Conservation (phyloP, 371 early-diverging fungal genomes). For the Mucor ambiguus region DNA sequence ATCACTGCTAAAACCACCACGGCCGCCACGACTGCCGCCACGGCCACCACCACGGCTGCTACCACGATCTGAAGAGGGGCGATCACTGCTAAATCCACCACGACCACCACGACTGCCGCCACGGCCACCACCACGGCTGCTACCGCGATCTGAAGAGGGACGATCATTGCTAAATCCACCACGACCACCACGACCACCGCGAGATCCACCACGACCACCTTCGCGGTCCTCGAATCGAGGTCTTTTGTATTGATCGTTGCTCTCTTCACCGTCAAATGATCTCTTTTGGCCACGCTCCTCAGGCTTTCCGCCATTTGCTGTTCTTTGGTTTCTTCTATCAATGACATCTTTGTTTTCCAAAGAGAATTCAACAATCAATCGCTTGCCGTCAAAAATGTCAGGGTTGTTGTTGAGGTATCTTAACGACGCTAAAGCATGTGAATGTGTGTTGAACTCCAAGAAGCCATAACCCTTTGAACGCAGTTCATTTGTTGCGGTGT, state of each 20-base stretch:
- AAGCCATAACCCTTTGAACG: constrained; percentile 93
- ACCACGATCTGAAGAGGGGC: constrained; percentile 23
- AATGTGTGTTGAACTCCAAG: constrained; percentile 85
- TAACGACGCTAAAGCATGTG: constrained; percentile 90
- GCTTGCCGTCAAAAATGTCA: constrained; percentile 61
- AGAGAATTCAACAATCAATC: constrained; percentile 88
- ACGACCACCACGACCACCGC: constrained; percentile 17
- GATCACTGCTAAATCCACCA: constrained; percentile 38
- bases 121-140: constrained; percentile 37
- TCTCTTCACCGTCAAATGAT: constrained; percentile 8
- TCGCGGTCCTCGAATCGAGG: constrained; percentile 26
- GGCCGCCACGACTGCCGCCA: neutral
- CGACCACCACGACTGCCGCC: constrained; percentile 39
- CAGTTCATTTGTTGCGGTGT: constrained; percentile 62
- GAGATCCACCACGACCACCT: constrained; percentile 33
- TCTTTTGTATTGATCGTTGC: constrained; percentile 4
- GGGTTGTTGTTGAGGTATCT: constrained; percentile 92
- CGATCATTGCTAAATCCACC: constrained; percentile 33
- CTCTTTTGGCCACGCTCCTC: constrained; percentile 20
- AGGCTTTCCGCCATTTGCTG: constrained; percentile 38
- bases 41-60: constrained; percentile 1
- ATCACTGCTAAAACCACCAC: constrained; percentile 26
- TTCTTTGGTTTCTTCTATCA: constrained; percentile 40
- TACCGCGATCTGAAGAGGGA: constrained; percentile 51
- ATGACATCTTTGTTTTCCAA: constrained; percentile 87